Evolutionary conservation across 805 yeast genomes (phyloP), one percentile per base, ranked within the genome.

Genomic region (Pichia exigua): DNA sequence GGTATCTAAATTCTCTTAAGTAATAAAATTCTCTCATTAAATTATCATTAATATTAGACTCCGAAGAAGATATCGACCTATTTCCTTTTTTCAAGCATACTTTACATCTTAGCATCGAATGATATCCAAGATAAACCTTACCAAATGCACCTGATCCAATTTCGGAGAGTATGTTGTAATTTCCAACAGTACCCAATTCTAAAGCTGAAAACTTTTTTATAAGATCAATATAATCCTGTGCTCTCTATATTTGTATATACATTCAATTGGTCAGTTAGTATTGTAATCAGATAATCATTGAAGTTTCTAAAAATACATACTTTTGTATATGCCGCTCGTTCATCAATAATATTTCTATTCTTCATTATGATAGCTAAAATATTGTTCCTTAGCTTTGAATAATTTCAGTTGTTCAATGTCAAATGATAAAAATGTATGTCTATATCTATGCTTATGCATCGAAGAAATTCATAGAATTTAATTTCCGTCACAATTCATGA

Each of bases 61-160:
- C 38, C 5, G 30, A 18, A 3, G 30, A 18, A 1, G 39, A 43
- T 6, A 24, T 18, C 15, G 35, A 18, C 45, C 66, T 52, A 4
- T 56, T 57, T 10, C 95, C 92, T 42, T 89, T 85, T 61, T 92
- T 92, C 55, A 94, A 68, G 18, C 94, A 98, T 3, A 92, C 87
- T 62, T 79, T 83, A n/a, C 81, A 73, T 50, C 82, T 81, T 12
- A 96, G 77, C 45, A 90, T 73, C 48, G 76, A 76, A 61, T 92
- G 98, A 39, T 73, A 73, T 1, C 97, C 98, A 30, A 92, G 70
- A 64, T 85, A 94, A 1, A 90, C 96, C 62, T 86, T 87, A 10
- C 98, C 97, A 74, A 90, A 92, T 3, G 95, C 78, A 11, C 97
- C 97, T 60, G 87, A 90, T 2, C 97, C 98, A 22, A 92, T 84